Conservation (phyloP, 1,284 basidiomycete species). For the Wolfiporia cocos region DNA sequence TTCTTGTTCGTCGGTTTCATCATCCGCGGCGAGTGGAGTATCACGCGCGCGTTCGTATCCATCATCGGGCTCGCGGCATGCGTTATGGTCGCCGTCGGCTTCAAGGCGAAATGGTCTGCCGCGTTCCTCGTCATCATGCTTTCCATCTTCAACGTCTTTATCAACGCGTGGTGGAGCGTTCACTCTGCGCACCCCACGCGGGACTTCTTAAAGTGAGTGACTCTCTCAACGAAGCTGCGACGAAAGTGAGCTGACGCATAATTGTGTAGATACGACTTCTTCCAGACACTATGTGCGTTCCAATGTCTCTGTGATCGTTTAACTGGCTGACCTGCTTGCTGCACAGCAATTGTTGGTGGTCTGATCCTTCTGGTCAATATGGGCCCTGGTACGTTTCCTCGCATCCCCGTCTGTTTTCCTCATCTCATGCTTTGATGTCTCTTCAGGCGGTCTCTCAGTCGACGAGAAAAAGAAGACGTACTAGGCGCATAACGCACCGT, state of each 20-base stretch:
- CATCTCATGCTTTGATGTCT: constrained; percentile 1
- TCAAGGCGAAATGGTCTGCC: constrained; percentile 99
- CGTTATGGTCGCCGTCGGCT: constrained; percentile 95
- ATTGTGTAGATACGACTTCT: constrained; percentile 74
- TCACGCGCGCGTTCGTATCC: constrained; percentile 82
- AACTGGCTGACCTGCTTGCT: no score
- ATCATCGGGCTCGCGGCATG: constrained; percentile 89
- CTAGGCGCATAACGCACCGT: no score
- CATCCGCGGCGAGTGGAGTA: constrained; percentile 87
- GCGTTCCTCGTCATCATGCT: constrained; percentile 93
- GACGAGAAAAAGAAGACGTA: constrained; percentile 99
- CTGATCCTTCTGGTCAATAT: constrained; percentile 97
- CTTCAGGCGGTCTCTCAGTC: constrained; percentile 86
- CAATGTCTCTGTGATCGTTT: no score
- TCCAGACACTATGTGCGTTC: constrained; percentile 84
- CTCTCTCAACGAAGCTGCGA: not conserved
- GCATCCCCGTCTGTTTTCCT: not conserved
- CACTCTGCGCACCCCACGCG: constrained; percentile 89
- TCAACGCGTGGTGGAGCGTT: constrained; percentile 99
- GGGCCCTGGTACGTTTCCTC: constrained; percentile 80
- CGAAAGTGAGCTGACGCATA: constrained; percentile 8
- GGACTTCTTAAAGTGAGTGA: constrained; percentile 88
- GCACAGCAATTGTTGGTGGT: constrained; percentile 92
- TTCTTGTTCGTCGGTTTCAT: constrained; percentile 99
- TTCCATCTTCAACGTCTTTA: constrained; percentile 94